Evolutionary conservation across 2,329 filamentous ascomycete species (phyloP), one percentile per base, ranked within the genome.

Genomic region (Aspergillus fijiensis): DNA sequence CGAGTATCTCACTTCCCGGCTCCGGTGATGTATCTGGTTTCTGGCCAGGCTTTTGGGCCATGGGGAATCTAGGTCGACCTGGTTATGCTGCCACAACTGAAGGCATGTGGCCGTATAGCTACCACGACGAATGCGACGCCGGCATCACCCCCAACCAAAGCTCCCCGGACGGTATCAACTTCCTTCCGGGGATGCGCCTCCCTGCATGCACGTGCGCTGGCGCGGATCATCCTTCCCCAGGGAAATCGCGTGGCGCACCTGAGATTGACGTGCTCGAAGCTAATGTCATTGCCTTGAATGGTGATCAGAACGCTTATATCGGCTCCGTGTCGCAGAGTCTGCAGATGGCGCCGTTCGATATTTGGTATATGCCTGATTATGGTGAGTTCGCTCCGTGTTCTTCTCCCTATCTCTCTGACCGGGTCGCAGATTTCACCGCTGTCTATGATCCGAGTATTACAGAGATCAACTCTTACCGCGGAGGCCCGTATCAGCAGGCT

Each of bases 31-130:
- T 85, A 14, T 81, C 85, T 58, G 88, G 88, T 59, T 88, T 90
- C 74, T 91, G 88, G 88, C 88, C 88, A 48, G 88, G 88, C 74
- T 89, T 90, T 74, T 91, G 88, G 88, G 81, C 87, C 0, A 89
- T 91, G 86, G 88, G 88, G 4, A 91, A 91, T 68, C 80, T 91
- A 23, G 88, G 85, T 42, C 82, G 88, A 64, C 86, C 88, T 27
- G 88, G 88, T 12, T 89, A 89, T 72, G 81, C 85, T 33, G 84
- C 87, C 10, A 89, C 87, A 1, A 90, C 87, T 0, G 88, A 91
- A 63, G 88, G 88, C 4, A 80, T 89, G 73, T 91, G 88, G 88
- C 88, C 88, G 0, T 91, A 90, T 77, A 89, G 85, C 65, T 91
- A 91, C 70, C 81, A 86, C 65, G 82, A 90, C 66, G 75, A 82